Conservation (phyloP, 768 basidiomycete species). For the Amanita pseudoporphyria region DNA sequence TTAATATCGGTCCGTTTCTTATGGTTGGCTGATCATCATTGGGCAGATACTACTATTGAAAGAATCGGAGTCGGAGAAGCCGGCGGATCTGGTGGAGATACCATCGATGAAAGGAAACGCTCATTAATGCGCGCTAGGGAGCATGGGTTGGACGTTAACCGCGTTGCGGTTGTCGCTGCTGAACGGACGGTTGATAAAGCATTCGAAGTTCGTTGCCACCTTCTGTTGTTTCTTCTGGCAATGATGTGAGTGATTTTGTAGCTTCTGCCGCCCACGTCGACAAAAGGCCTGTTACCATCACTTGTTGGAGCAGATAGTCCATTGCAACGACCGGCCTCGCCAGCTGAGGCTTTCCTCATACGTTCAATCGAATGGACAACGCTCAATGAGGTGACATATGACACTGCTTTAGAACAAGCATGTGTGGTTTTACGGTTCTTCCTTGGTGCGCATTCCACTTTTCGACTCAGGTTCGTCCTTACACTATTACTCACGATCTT, state of each 20-base stretch:
- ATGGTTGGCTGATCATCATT: background rate
- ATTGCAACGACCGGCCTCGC: slow-evolving; percentile 44
- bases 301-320: slow-evolving; percentile 27
- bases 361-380: slow-evolving; percentile 94
- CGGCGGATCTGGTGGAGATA: slow-evolving; percentile 13
- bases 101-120: slow-evolving; percentile 51
- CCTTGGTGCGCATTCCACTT: slow-evolving; percentile 48
- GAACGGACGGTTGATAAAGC: slow-evolving; percentile 67
- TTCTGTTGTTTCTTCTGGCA: background rate
- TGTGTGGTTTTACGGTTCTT: slow-evolving; percentile 87
- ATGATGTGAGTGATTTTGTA: slow-evolving; percentile 17
- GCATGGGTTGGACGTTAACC: slow-evolving; percentile 74
- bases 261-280: slow-evolving; percentile 33
- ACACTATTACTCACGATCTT: background rate
- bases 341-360: slow-evolving; percentile 56
- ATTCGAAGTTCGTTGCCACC: slow-evolving; percentile 40
- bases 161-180: slow-evolving; percentile 74
- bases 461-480: background rate
- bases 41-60: background rate
- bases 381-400: slow-evolving; percentile 61
- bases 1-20: no score
- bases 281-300: slow-evolving; percentile 51
- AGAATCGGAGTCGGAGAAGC: no score
- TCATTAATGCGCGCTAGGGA: slow-evolving; percentile 72
- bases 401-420: slow-evolving; percentile 74